Evolutionary conservation across 2,329 filamentous ascomycete species (phyloP), one percentile per base, ranked within the genome.

Genomic region (Colletotrichum somersetense): DNA sequence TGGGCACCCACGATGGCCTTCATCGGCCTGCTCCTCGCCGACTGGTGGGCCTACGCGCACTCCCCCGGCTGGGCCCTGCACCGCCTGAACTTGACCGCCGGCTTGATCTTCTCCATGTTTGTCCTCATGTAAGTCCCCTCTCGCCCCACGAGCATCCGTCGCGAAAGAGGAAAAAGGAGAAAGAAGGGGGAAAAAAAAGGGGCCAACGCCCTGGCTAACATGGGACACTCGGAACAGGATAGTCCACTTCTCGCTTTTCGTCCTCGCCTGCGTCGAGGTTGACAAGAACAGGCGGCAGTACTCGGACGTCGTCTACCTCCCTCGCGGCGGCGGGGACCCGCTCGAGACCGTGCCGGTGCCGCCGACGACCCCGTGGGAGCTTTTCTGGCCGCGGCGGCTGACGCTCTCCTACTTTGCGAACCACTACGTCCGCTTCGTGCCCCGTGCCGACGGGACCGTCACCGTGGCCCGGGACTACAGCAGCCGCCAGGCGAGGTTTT

Each of bases 401-500:
- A 53, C 33, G 42, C 59, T 74, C 2, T 71, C 68, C 3, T 74
- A 64, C 30, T 74, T 71, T 26, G 73, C 72, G 46, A 74, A 74
- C 46, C 73, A 74, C 38, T 75, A 72, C 46, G 73, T 75, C 38
- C 62, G 73, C 7, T 74, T 70, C 16, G 68, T 73, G 50, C 62
- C 72, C 6, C 68, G 62, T 1, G 72, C 62, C 38, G 63, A 75
- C 68, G 73, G 73, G 3, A 74, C 72, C 10, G 72, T 73, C 1
- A 70, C 65, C 18, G 59, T 74, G 35, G 71, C 73, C 23, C 42
- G 73, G 33, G 69, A 74, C 33, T 74, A 74, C 5, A 73, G 69
- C 20, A 73, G 65, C 26, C 64, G 70, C 20, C 69, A 74, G 52
- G 71, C 71, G 42, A 71, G 62, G 35, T 73, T 73, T 20, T 73